Evolutionary conservation across 164 flowering plant genomes (phyloP).

Genomic region (Paratinospora sagittata): DNA sequence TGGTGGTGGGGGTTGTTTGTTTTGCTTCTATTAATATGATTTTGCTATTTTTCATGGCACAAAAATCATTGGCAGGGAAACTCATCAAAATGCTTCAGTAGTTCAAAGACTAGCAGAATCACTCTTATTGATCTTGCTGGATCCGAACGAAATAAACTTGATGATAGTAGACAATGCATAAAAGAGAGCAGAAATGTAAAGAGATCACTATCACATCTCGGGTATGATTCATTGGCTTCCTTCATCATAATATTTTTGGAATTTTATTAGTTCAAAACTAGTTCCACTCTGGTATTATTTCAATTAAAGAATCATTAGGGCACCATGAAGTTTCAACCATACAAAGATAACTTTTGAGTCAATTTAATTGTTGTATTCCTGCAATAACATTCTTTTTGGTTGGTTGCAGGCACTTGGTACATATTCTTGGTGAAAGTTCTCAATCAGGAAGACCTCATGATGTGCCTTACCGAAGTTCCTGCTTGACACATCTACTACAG

Average conservation of each 20-base stretch:
- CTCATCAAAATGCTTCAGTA: slow-evolving; percentile 63
- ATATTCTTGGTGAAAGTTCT: slow-evolving; percentile 46
- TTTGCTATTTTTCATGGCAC: not conserved
- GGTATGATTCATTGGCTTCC: slow-evolving; percentile 42
- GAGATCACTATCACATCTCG: slow-evolving; percentile 78
- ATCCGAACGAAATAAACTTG: slow-evolving; percentile 49
- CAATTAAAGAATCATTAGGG: not conserved
- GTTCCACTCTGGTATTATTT: not conserved
- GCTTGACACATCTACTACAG: slow-evolving; percentile 70
- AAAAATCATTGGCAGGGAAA: slow-evolving; percentile 42
- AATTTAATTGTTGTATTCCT: not conserved
- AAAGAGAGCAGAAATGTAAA: slow-evolving; percentile 65
- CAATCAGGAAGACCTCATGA: slow-evolving; percentile 35
- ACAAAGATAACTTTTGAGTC: not conserved
- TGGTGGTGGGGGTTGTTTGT: not conserved
- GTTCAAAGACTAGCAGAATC: slow-evolving; percentile 86
- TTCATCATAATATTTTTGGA: not conserved
- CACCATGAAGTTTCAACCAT: not conserved
- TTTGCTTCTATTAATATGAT: not conserved
- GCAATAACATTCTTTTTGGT: slow-evolving; percentile 3
- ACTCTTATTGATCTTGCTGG: slow-evolving; percentile 92
- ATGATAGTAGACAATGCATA: slow-evolving; percentile 43
- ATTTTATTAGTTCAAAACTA: not conserved
- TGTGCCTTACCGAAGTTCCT: slow-evolving; percentile 48
- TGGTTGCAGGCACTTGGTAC: slow-evolving; percentile 63